phyloP scores from a whole-genome alignment of 441 rosid species.

The Populus hybrid region DNA sequence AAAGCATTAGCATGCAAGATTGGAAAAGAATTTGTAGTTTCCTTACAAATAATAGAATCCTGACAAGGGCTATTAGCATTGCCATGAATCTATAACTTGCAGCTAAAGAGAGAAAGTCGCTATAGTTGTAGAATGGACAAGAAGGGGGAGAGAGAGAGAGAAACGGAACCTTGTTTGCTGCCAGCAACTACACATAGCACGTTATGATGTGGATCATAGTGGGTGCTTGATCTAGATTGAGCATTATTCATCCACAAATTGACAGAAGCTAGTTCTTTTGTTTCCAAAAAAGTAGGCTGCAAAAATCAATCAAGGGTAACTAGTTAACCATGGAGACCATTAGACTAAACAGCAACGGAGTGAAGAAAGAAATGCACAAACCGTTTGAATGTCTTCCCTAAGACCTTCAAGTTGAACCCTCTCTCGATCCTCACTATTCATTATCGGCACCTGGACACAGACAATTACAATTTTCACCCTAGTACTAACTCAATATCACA shows the following conservation, averaged over 20 bases:
- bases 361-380: constrained; percentile 22
- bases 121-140: not conserved
- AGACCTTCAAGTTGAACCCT: constrained; percentile 67
- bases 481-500: not conserved
- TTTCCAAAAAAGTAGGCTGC: constrained; percentile 62
- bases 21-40: not conserved
- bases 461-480: not conserved
- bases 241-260: constrained; percentile 91
- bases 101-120: not conserved
- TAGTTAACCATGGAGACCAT: not conserved
- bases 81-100: not conserved
- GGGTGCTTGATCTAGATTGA: constrained; percentile 73
- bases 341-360: constrained; percentile 11
- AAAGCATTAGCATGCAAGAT: not conserved
- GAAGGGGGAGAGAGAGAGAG: not conserved
- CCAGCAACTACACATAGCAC: constrained; percentile 72
- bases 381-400: constrained; percentile 57
- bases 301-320: constrained; percentile 20
- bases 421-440: constrained; percentile 64
- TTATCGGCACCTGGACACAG: constrained; percentile 54
- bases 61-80: not conserved
- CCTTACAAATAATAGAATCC: not conserved
- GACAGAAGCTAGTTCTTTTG: constrained; percentile 57
- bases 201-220: constrained; percentile 93
- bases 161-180: constrained; percentile 60